A percentile compares a stretch with the other conserved stretches of the same genome.
These are phyloP conservation scores for Spergularia marina DNA, from an alignment of 148 eudicot genomes.

Conservation along the genomic window DNA sequence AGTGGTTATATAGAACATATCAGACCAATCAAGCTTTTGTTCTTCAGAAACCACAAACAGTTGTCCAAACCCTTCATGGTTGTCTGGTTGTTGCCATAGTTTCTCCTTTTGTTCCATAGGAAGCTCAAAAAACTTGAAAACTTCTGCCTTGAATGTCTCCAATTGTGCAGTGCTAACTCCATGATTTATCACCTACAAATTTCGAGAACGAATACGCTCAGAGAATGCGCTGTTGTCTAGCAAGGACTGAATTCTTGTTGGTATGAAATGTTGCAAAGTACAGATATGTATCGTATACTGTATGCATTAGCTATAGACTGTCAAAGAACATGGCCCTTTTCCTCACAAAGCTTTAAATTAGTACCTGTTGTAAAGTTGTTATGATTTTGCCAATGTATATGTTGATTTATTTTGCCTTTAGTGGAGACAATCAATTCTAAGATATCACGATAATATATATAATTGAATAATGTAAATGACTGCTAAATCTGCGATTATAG, in stretches of 20 bases:
- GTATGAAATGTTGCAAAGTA: neutral
- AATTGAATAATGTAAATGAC: too few species aligned
- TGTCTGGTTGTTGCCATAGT: conserved; percentile 40
- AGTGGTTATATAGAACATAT: conserved; percentile 49
- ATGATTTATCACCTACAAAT: conserved; percentile 51
- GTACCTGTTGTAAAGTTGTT: too few species aligned
- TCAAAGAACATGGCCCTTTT: too few species aligned
- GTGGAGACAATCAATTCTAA: too few species aligned
- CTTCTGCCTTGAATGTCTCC: conserved; percentile 41
- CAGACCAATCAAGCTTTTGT: conserved; percentile 65
- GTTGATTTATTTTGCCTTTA: too few species aligned
- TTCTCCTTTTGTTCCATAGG: conserved; percentile 45
- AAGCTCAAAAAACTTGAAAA: conserved; percentile 32
- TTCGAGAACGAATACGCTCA: neutral
- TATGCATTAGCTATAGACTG: too few species aligned
- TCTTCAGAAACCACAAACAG: conserved; percentile 47
- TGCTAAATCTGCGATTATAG: too few species aligned
- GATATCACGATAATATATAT: too few species aligned
- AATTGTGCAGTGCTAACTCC: conserved; percentile 38
- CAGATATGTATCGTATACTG: too few species aligned
- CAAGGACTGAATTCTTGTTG: neutral
- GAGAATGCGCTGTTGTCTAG: too few species aligned
- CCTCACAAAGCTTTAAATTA: too few species aligned
- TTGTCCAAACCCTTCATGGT: conserved; percentile 63
- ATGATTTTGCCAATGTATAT: too few species aligned